Evolutionary conservation across 805 yeast species (phyloP).

Genomic region (Saturnispora galanensis): DNA sequence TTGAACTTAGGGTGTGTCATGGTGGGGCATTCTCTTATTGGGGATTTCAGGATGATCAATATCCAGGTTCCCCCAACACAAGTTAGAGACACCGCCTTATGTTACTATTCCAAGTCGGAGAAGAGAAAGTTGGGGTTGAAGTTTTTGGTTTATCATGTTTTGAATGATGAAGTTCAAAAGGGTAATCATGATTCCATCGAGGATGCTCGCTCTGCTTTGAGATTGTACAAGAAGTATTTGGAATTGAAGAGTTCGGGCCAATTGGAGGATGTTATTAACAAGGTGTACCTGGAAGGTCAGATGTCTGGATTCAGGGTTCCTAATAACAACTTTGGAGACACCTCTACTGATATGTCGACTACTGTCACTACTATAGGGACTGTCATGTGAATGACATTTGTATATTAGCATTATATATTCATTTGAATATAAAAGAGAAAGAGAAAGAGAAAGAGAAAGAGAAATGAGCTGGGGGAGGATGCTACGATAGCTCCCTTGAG

Average conservation of each 20-base stretch:
- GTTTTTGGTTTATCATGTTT: slow-evolving; percentile 72
- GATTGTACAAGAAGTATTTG: slow-evolving; percentile 61
- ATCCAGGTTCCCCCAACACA: slow-evolving; percentile 78
- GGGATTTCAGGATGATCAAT: slow-evolving; percentile 90
- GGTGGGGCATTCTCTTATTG: slow-evolving; percentile 88
- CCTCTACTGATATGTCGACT: not conserved
- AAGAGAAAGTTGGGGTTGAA: slow-evolving; percentile 76
- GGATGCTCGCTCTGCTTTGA: slow-evolving; percentile 83
- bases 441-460: not conserved
- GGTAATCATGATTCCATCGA: slow-evolving; percentile 97
- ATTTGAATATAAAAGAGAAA: not conserved
- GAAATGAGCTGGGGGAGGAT: not conserved
- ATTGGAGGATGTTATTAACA: slow-evolving; percentile 52
- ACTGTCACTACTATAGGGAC: not conserved
- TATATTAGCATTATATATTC: slow-evolving; percentile 3
- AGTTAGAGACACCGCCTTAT: slow-evolving; percentile 80
- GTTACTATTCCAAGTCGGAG: slow-evolving; percentile 63
- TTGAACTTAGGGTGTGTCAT: slow-evolving; percentile 83
- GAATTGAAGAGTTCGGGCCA: slow-evolving; percentile 49
- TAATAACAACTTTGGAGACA: not conserved
- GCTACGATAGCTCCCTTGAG: too few relatives aligned
- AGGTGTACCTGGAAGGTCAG: slow-evolving; percentile 65
- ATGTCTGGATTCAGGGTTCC: slow-evolving; percentile 45
- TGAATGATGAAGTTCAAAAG: slow-evolving; percentile 70
- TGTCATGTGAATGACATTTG: not conserved